Evolutionary conservation across 2,329 filamentous ascomycete genomes (phyloP).

Genomic region (Aspergillus transmontanensis): DNA sequence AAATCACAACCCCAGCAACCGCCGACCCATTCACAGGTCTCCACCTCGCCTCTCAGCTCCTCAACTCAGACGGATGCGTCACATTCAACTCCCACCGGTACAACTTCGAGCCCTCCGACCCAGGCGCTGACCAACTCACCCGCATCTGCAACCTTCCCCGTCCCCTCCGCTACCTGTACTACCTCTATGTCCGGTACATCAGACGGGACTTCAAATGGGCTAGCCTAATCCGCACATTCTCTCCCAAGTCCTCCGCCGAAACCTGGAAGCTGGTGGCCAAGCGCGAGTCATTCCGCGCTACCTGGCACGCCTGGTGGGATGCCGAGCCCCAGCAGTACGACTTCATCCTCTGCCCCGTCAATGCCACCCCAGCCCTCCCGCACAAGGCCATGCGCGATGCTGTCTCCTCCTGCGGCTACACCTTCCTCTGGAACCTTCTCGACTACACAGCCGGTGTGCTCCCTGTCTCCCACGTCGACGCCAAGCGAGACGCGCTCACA

Average conservation of each 20-base stretch:
- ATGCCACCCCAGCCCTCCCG: constrained; percentile 85
- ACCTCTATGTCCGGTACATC: constrained; percentile 85
- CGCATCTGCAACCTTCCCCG: constrained; percentile 73
- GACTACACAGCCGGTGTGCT: constrained; percentile 84
- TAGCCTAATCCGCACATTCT: constrained; percentile 71
- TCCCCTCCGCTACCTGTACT: constrained; percentile 80
- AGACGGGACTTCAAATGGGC: constrained; percentile 77
- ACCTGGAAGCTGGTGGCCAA: constrained; percentile 79
- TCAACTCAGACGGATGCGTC: constrained; percentile 81
- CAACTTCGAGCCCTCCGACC: constrained; percentile 76
- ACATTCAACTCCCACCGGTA: constrained; percentile 79
- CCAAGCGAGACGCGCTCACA: constrained; percentile 65
- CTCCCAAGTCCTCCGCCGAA: constrained; percentile 71
- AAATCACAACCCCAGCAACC: constrained; percentile 67
- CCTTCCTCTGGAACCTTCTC: constrained; percentile 89
- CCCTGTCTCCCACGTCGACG: constrained; percentile 82
- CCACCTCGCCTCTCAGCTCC: constrained; percentile 73
- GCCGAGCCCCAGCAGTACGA: constrained; percentile 69
- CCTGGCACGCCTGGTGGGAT: constrained; percentile 87
- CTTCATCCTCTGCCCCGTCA: constrained; percentile 79
- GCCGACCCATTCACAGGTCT: constrained; percentile 79
- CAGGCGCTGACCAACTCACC: constrained; percentile 73
- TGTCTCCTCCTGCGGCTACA: constrained; percentile 86
- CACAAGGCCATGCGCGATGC: constrained; percentile 85
- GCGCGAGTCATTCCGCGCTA: constrained; percentile 74